Conservation (phyloP, 2,329 filamentous ascomycete species). For the Cytospora paraplurivora region DNA sequence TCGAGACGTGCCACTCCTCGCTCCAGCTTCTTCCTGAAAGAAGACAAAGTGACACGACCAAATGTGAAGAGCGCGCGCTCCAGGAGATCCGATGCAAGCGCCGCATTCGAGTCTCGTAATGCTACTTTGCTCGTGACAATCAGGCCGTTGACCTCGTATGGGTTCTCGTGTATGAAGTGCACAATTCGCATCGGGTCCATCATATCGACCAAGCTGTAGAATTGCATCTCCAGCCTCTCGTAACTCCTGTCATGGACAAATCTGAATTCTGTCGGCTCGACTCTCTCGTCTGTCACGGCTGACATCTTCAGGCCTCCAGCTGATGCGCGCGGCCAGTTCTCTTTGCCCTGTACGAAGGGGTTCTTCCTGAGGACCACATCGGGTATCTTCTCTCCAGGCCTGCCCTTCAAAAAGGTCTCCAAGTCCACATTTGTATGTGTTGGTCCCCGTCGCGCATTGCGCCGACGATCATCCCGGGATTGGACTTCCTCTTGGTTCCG, state of each 20-base stretch:
- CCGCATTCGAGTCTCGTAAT: conserved; percentile 86
- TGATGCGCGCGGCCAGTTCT: conserved; percentile 80
- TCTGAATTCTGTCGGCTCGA: conserved; percentile 70
- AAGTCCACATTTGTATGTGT: conserved; percentile 48
- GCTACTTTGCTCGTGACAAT: conserved; percentile 91
- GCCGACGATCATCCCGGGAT: conserved; percentile 39
- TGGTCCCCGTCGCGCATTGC: conserved; percentile 41
- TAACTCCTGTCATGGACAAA: conserved; percentile 78
- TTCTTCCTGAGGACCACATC: conserved; percentile 76
- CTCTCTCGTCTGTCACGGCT: conserved; percentile 44
- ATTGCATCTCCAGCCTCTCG: conserved; percentile 71
- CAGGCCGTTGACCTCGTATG: conserved; percentile 92
- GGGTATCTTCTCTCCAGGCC: conserved; percentile 64
- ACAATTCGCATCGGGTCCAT: conserved; percentile 81
- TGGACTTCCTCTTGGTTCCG: conserved; percentile 52
- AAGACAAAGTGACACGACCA: conserved; percentile 82
- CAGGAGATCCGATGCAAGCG: conserved; percentile 81
- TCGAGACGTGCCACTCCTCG: conserved; percentile 79
- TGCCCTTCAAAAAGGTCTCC: conserved; percentile 56
- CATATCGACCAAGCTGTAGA: conserved; percentile 81
- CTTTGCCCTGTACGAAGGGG: conserved; percentile 82
- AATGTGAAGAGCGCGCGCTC: conserved; percentile 92
- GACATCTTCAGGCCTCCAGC: conserved; percentile 86
- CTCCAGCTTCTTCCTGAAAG: conserved; percentile 75
- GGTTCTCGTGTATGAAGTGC: conserved; percentile 69